Base-by-base conservation (phyloP, 2,329 filamentous ascomycete genomes). In the Beauveria rudraprayagi region DNA sequence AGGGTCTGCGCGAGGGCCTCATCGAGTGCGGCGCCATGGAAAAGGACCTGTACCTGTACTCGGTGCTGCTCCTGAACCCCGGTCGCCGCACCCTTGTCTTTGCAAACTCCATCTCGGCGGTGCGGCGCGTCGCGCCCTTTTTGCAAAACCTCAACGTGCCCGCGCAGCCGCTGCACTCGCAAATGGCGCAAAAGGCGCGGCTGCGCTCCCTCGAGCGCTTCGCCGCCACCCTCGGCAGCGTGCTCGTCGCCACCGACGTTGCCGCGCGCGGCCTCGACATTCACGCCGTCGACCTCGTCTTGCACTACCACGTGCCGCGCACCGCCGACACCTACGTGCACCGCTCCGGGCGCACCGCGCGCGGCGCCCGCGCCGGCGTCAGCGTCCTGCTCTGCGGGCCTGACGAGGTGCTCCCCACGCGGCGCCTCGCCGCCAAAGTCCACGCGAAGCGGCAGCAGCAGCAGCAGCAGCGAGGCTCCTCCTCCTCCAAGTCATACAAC, bases 11-110 rank as follows among this genome's bases (percentile, higher is more conserved):
- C 65, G 94, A 99, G 76, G 92, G 92, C 0, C 81, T 99, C 46
- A 84, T 99, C 34, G 92, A 97, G 75, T 99, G 94, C 69, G 88
- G 85, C 44, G 91, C 91, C 6, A 92, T 92, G 75, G 94, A 99
- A 71, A 99, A 99, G 83, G 94, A 99, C 73, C 84, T 99, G 10
- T 97, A 93, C 66, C 86, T 97, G 46, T 99, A 99, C 75, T 83
- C 92, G 0, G 80, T 96, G 9, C 81, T 97, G 0, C 81, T 97
- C 2, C 85, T 96, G 61, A 89, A 96, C 70, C 87, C 90, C 1
- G 87, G 87, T 53, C 83, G 87, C 43, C 89, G 92, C 37, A 92
- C 91, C 0, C 80, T 99, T 3, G 86, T 99, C 53, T 99, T 99
- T 73, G 92, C 92, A 30, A 99, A 99, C 76, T 96, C 92, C 50